These are phyloP conservation scores for Alternaria consortialis DNA, from an alignment of 2,329 filamentous ascomycete species.

Conservation along the genomic window DNA sequence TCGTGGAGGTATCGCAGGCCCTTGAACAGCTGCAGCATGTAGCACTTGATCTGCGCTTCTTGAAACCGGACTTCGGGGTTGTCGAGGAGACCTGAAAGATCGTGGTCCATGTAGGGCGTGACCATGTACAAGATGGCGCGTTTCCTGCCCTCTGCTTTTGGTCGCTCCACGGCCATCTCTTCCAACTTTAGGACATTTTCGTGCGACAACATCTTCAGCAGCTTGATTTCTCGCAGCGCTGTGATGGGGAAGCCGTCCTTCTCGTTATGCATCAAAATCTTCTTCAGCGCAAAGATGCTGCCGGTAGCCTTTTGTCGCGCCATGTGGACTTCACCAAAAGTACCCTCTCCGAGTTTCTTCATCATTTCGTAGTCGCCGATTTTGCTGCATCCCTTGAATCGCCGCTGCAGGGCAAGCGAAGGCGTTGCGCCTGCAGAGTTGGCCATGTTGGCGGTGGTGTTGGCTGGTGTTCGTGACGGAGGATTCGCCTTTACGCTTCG, in stretches of 20 bases:
- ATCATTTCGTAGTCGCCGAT: conserved; percentile 82
- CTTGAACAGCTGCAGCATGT: conserved; percentile 91
- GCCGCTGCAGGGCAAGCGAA: conserved; percentile 60
- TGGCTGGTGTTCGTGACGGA: neutral
- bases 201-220: conserved; percentile 94
- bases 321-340: conserved; percentile 95
- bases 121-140: conserved; percentile 97
- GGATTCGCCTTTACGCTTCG: neutral
- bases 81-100: conserved; percentile 94
- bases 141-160: conserved; percentile 63
- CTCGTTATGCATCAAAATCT: conserved; percentile 99
- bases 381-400: conserved; percentile 85
- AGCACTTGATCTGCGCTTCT: conserved; percentile 95
- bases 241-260: conserved; percentile 99
- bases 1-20: conserved; percentile 91
- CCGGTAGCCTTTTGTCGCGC: conserved; percentile 80
- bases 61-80: conserved; percentile 90
- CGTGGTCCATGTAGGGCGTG: conserved; percentile 98
- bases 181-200: conserved; percentile 85
- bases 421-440: conserved; percentile 45
- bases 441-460: conserved; percentile 26
- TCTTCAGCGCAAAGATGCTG: conserved; percentile 86
- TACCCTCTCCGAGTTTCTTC: conserved; percentile 90
- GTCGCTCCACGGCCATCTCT: conserved; percentile 93
- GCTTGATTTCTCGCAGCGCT: conserved; percentile 94